Conservation (phyloP, 305 asterid species). For the Salvia sclarea region DNA sequence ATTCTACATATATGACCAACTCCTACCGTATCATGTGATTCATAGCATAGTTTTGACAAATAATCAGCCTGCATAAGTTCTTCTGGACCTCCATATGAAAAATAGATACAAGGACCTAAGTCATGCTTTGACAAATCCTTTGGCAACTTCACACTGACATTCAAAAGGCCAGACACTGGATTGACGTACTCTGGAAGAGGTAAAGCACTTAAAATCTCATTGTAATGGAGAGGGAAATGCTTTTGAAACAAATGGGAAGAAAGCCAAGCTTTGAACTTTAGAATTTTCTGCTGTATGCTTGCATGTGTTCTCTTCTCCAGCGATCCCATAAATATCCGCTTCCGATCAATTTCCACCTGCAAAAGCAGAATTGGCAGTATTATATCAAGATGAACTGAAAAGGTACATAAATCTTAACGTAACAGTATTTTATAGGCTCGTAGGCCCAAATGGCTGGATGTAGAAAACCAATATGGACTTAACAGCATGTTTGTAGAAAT, state of each 20-base stretch:
- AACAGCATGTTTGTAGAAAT: conserved; percentile 9
- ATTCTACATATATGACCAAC: conserved; percentile 11
- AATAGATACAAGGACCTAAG: conserved; percentile 79
- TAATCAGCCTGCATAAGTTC: conserved; percentile 68
- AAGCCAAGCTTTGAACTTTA: conserved; percentile 79
- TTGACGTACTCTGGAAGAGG: conserved; percentile 86
- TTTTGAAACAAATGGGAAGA: conserved; percentile 74
- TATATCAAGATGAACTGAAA: conserved; percentile 18
- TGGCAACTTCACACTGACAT: conserved; percentile 72
- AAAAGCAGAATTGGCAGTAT: conserved; percentile 30
- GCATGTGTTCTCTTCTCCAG: conserved; percentile 69
- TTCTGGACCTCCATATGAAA: conserved; percentile 77
- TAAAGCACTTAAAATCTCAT: conserved; percentile 63
- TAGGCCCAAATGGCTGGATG: conserved; percentile 1
- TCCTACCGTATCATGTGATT: conserved; percentile 84
- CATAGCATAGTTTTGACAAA: conserved; percentile 69
- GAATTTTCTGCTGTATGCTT: conserved; percentile 53
- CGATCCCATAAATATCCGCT: conserved; percentile 80
- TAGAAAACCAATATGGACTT: conserved; percentile 14
- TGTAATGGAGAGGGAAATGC: conserved; percentile 77
- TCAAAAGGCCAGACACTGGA: conserved; percentile 80
- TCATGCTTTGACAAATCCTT: conserved; percentile 61
- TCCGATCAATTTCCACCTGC: conserved; percentile 82
- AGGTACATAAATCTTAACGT: conserved; percentile 13
- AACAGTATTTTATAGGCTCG: background rate